Base-by-base conservation (phyloP, 345 rosid genomes). In the Murraya koenigii region DNA sequence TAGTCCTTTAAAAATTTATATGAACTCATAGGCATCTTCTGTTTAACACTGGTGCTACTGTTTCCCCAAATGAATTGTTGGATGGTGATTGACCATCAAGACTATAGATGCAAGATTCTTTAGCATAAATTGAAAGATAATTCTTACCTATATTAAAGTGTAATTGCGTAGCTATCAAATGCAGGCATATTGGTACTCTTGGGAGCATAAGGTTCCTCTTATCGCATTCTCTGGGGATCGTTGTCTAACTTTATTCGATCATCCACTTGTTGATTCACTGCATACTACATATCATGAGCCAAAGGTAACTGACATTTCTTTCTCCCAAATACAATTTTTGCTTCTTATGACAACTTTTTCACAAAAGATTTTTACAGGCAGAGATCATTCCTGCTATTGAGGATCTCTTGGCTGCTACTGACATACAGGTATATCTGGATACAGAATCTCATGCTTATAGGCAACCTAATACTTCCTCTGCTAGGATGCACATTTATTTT, bases 341-440 rank as follows among this genome's bases (percentile, higher is more conserved):
- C 39, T 39, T 66, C 52, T 76, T 66, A 19, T 66, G 44, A 56
- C 32, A 49, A 79, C 65, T 66, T 73, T 59, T 79, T 60, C 35
- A 56, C n/a, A 36, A 73, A 49, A 58, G 55, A 59, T 52, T 39
- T 63, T 77, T 81, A 61, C 89, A 97, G 99, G 99, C 98, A 0
- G 97, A 97, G 86, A 79, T 94, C 87, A 89, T 94, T 86, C 85
- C 92, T 14, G 90, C 97, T 7, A 84, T 90, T 80, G 95, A 97
- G 81, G 81, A 84, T 84, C 90, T 97, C 39, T 72, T 94, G 77
- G 85, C 87, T 76, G 82, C 91, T 68, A 89, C 92, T 60, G 94
- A 89, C 61, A 85, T 93, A 81, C 98, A 97, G 97, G 99, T 97
- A 89, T n/a, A 6, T 25, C 56, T 19, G 8, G 22, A 80, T 66